Base-by-base conservation (phyloP, 2,329 filamentous ascomycete species). In the Fusarium staphyleae region DNA sequence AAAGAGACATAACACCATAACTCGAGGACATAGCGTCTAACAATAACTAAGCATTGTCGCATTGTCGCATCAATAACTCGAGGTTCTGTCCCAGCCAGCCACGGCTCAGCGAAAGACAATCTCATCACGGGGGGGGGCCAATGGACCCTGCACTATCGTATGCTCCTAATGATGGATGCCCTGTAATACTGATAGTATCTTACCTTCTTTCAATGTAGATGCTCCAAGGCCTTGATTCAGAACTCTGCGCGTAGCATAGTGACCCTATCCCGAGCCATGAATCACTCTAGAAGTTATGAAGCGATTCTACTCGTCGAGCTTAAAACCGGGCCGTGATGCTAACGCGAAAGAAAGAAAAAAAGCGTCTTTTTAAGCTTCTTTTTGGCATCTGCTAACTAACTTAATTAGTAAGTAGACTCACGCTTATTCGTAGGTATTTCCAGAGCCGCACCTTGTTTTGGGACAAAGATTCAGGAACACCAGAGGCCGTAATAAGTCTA, bases 311-410 rank as follows among this genome's bases (percentile, higher is more conserved):
- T 16, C 18, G 16, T 28, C 22, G 26, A 24, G 18, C 15, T 16
- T 24, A n/a, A 39, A 28, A 4, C 35, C 19, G 9, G 26, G 16
- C 34, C 26, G 22, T 24, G 22, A 24, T 24, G 8, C 22, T 9
- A 8, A 24, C 33, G 42, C 22, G 39, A 36, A 13, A 22, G 4
- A 6, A 22, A 44, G 39, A 36, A 13, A 22, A 4, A 6, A 22
- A 44, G 35, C 47, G 40, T 41, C 33, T 18, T 46, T 59, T 62
- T 61, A 61, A 61, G 54, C 58, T 61, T 61, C 26, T 62, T 59
- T 61, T 50, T 48, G 43, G 39, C 50, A 39, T 51, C 19, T 51
- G 35, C 48, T 16, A 48, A 7, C 41, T 28, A 35, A 50, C 41
- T 62, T 44, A 45, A 34, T 32, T 19, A 10, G n/a, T 15, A n/a